These are phyloP conservation scores for Talaromyces liani DNA, from an alignment of 495 filamentous ascomycete genomes.

Conservation along the genomic window DNA sequence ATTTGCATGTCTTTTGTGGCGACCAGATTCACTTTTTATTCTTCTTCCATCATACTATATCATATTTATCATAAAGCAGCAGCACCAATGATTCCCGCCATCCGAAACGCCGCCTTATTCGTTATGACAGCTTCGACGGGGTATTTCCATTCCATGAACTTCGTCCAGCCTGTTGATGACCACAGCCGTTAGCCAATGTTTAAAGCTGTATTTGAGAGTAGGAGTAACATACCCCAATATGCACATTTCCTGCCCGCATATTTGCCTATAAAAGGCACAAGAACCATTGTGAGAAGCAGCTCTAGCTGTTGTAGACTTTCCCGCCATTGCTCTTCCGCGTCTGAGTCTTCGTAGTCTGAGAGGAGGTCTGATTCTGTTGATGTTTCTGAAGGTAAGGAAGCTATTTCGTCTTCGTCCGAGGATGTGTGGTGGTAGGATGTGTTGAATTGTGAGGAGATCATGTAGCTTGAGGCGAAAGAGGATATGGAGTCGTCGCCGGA, in stretches of 20 bases:
- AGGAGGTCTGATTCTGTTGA: conserved; percentile 52
- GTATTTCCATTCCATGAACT: conserved; percentile 74
- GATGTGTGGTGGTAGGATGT: conserved; percentile 21
- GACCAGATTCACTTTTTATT: background rate
- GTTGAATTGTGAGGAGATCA: conserved; percentile 30
- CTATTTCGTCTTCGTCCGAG: conserved; percentile 59
- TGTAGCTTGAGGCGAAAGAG: conserved; percentile 36
- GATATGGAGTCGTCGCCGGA: conserved; percentile 18
- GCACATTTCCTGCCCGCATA: conserved; percentile 89
- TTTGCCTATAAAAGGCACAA: conserved; percentile 89
- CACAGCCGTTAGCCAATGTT: background rate
- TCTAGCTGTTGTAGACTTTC: conserved; percentile 89
- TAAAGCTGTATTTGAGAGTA: background rate
- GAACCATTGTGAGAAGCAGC: conserved; percentile 83
- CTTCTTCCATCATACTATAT: background rate
- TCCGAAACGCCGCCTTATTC: conserved; percentile 52
- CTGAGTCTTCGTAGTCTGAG: conserved; percentile 46
- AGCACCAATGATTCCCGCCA: conserved; percentile 60
- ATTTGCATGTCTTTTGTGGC: background rate
- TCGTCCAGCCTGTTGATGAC: conserved; percentile 54
- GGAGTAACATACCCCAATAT: conserved; percentile 69
- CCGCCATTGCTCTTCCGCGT: conserved; percentile 91
- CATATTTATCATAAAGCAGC: conserved; percentile 50
- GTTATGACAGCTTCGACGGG: conserved; percentile 57
- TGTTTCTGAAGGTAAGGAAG: conserved; percentile 70